These are phyloP conservation scores for Phytopythium sindhum DNA, from an alignment of 352 stramenopile species.

Conservation along the genomic window DNA sequence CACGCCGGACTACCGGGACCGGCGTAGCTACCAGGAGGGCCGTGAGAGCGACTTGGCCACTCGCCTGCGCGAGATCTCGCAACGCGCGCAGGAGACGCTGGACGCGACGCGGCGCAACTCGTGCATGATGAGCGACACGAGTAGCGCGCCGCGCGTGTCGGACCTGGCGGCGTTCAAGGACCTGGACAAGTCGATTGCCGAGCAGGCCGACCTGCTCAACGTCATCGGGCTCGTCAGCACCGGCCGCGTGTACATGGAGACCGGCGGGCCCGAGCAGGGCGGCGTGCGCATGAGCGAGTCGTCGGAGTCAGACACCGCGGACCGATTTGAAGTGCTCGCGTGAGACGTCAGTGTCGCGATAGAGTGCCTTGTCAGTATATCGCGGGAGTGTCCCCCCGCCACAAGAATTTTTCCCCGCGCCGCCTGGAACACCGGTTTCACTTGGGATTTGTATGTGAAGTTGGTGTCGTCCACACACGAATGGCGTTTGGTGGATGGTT, in stretches of 20 bases:
- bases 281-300: slow-evolving; percentile 68
- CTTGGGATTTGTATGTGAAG: background rate
- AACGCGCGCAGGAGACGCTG: slow-evolving; percentile 56
- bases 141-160: slow-evolving; percentile 55
- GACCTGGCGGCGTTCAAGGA: slow-evolving; percentile 64
- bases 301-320: slow-evolving; percentile 40
- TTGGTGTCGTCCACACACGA: slow-evolving; percentile 2
- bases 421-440: background rate
- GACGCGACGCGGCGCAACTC: slow-evolving; percentile 69
- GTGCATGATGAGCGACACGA: slow-evolving; percentile 77
- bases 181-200: slow-evolving; percentile 68
- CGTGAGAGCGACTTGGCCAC: slow-evolving; percentile 48
- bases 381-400: background rate
- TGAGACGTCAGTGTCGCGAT: background rate
- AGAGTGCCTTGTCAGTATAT: background rate
- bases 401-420: slow-evolving; percentile 3
- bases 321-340: slow-evolving; percentile 64
- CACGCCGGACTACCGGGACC: slow-evolving; percentile 13
- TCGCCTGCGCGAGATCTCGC: slow-evolving; percentile 61
- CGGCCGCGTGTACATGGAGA: slow-evolving; percentile 74
- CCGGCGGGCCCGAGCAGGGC: slow-evolving; percentile 26
- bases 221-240: slow-evolving; percentile 76
- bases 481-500: too few species aligned
- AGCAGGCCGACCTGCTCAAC: slow-evolving; percentile 71
- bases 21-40: slow-evolving; percentile 30